A percentile compares a stretch with the other conserved stretches of the same genome.
These are phyloP conservation scores for Populus davidiana DNA, from an alignment of 345 rosid genomes.

Conservation along the genomic window DNA sequence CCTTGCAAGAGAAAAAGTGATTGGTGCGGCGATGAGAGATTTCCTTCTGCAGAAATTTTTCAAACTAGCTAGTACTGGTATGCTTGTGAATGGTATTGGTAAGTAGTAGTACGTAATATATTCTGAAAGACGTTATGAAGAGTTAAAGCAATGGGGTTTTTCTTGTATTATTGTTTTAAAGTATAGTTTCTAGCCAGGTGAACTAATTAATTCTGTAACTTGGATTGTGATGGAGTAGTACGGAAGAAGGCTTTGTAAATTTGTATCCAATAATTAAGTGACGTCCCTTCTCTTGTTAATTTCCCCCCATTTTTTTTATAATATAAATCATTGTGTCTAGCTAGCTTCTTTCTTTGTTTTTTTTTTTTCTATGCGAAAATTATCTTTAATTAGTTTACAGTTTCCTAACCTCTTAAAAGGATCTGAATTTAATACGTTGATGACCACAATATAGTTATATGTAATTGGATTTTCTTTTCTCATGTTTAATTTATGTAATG, in stretches of 20 bases:
- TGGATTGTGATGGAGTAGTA: neutral
- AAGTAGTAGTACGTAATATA: neutral
- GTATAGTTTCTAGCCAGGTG: neutral
- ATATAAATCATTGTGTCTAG: neutral
- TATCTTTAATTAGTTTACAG: neutral
- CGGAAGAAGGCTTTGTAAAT: neutral
- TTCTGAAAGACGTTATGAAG: neutral
- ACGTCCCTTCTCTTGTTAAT: neutral
- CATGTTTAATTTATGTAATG: neutral
- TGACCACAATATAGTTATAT: neutral
- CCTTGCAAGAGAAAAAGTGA: slow-evolving; percentile 3
- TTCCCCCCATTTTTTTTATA: too few species aligned
- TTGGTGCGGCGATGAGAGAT: neutral
- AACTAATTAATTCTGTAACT: neutral
- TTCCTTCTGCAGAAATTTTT: neutral
- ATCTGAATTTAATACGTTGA: neutral
- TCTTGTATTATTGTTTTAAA: neutral
- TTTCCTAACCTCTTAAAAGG: too few species aligned
- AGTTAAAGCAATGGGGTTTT: neutral
- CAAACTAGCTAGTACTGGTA: neutral
- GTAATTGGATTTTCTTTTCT: neutral
- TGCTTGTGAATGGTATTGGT: neutral
- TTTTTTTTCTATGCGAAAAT: neutral
- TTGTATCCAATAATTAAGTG: neutral
- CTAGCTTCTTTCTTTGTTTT: neutral